Base-by-base conservation (phyloP, 2,329 filamentous ascomycete genomes). In the Venturia aucupariae region DNA sequence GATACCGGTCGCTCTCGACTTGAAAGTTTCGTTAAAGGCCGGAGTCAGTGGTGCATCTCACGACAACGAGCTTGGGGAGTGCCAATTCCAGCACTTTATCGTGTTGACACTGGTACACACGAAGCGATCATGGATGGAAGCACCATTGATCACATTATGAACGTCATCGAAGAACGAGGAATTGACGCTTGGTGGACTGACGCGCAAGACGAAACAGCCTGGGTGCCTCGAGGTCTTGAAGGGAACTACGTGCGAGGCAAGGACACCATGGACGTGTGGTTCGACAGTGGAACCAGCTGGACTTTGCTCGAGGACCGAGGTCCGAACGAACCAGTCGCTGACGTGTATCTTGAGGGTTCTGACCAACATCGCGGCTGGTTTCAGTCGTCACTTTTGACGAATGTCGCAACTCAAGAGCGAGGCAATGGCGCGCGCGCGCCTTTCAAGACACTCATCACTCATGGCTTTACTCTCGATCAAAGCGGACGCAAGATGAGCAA, bases 211-310 rank as follows among this genome's bases (percentile, higher is more conserved):
- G 92, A 97, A 62, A 78, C 82, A 30, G 84, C 84, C 0, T 99
- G 93, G 93, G 81, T 95, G 39, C 85, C 87, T 1, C 75, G 84
- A 6, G 82, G 84, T 11, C 78, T 96, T 1, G 74, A 75, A 39
- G 77, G 81, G 4, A 74, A 77, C 5, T 94, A 88, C 72, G 80
- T 83, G 60, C 88, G 94, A 67, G 93, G 93, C 17, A 90, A 81
- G 54, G 94, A 99, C 71, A 99, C 94, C 0, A 99, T 99, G 94
- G 94, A 99, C 74, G 94, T 99, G 11, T 99, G 94, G 94, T 99
- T 99, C 70, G 94, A 99, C 74, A 97, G 94, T 68, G 94, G 94
- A 6, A 96, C 90, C 61, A 96, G 91, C 71, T 99, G 94, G 94
- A 89, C 83, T 2, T 67, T 75, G 3, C 74, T 75, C 32, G 71